Evolutionary conservation across 192 early-diverging fungal genomes (phyloP).

Genomic region (Spizellomyces sp.): DNA sequence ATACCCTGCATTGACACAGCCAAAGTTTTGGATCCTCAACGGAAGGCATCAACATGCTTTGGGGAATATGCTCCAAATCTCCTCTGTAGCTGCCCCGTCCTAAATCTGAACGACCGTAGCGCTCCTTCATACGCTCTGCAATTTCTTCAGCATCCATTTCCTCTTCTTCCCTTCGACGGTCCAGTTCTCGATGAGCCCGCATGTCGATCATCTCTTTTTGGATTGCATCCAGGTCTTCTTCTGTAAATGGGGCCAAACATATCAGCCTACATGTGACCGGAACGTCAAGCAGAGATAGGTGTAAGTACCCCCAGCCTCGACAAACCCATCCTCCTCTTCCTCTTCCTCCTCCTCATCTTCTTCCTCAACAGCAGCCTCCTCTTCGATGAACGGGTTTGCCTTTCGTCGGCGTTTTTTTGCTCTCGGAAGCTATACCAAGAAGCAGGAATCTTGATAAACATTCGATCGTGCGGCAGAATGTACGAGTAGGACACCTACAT

Average conservation of each 20-base stretch:
- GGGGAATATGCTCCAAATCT: conserved; percentile 69
- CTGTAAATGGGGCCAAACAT: conserved; percentile 25
- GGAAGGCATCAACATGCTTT: conserved; percentile 78
- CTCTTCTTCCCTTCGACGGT: conserved; percentile 61
- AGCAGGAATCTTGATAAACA: background rate
- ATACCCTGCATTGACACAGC: conserved; percentile 79
- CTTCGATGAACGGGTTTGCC: conserved; percentile 63
- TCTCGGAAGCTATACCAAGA: background rate
- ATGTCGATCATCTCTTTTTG: conserved; percentile 62
- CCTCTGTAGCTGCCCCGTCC: conserved; percentile 43
- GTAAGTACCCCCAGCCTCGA: conserved; percentile 4
- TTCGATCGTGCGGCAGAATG: background rate
- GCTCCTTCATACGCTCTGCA: conserved; percentile 70
- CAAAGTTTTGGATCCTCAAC: conserved; percentile 90
- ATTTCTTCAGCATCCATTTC: conserved; percentile 82
- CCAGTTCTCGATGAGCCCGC: conserved; percentile 65
- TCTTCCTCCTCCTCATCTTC: conserved; percentile 79
- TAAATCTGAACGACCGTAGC: conserved; percentile 69
- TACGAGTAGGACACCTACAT: conserved; percentile 4
- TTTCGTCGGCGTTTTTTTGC: conserved; percentile 13
- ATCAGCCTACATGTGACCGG: background rate
- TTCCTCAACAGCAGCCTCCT: conserved; percentile 73
- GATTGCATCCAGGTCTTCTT: conserved; percentile 75
- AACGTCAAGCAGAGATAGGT: background rate
- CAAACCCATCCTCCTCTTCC: conserved; percentile 62